Percentiles rank a stretch among this genome's conserved stretches.
Evolutionary conservation across 352 stramenopile species (phyloP).

Genomic region (Blastocystis sp.): DNA sequence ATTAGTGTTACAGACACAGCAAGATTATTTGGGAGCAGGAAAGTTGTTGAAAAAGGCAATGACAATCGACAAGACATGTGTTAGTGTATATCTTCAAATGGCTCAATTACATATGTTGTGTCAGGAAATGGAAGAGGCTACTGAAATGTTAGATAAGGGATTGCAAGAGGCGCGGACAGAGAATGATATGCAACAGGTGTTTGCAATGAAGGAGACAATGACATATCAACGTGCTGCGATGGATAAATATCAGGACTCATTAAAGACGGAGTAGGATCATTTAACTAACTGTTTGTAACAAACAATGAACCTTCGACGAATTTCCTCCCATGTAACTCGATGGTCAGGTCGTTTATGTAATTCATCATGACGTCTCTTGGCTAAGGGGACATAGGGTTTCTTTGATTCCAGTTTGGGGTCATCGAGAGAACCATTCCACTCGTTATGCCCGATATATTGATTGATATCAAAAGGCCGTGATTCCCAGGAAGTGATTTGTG

Average conservation of each 20-base stretch:
- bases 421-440: background rate
- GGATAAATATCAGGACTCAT: constrained; percentile 27
- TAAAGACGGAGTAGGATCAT: background rate
- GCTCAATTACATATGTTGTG: constrained; percentile 43
- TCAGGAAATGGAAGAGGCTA: constrained; percentile 24
- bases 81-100: constrained; percentile 43
- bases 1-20: background rate
- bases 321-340: constrained; percentile 49
- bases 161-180: background rate
- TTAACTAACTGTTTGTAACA: background rate
- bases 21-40: constrained; percentile 31
- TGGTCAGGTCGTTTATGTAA: constrained; percentile 1
- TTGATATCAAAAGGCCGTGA: background rate
- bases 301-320: background rate
- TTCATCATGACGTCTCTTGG: background rate
- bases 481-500: background rate
- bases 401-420: background rate
- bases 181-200: constrained; percentile 31
- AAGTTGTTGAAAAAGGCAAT: constrained; percentile 54
- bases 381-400: background rate
- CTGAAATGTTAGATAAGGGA: constrained; percentile 6
- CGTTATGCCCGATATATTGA: background rate
- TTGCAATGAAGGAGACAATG: background rate
- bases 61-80: constrained; percentile 40
- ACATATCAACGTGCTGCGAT: constrained; percentile 18